Percentiles rank a stretch among this genome's conserved stretches.
Conservation (phyloP, 768 basidiomycete species). For the Floccularia luteovirens region DNA sequence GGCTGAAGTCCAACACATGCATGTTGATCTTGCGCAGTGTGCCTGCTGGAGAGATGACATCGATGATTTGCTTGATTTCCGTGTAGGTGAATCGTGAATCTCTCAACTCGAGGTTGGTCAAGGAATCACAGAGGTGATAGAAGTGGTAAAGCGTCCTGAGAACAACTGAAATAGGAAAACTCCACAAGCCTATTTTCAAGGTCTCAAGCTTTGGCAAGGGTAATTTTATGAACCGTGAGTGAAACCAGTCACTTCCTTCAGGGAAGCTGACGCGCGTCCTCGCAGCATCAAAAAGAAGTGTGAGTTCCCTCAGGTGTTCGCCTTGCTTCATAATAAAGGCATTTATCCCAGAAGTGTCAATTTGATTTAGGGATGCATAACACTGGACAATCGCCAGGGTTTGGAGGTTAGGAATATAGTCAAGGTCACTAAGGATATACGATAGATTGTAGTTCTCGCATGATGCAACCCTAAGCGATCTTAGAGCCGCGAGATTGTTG, state of each 20-base stretch:
- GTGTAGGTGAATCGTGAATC: background rate
- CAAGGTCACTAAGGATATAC: conserved; percentile 8
- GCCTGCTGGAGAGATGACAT: background rate
- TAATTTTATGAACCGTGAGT: background rate
- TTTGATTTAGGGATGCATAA: conserved; percentile 9
- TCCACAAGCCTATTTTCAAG: background rate
- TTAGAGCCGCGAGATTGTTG: conserved; percentile 10
- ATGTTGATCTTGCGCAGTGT: background rate
- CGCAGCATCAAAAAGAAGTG: conserved; percentile 4
- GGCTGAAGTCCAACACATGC: background rate
- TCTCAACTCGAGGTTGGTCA: background rate
- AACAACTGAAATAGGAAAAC: background rate
- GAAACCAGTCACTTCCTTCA: background rate
- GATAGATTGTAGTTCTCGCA: conserved; percentile 11
- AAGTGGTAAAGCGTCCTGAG: background rate
- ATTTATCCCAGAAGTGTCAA: conserved; percentile 11
- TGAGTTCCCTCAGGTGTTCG: conserved; percentile 8
- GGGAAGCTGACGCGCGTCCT: background rate
- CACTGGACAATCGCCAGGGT: conserved; percentile 10
- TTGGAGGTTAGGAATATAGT: conserved; percentile 10
- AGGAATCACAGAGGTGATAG: background rate
- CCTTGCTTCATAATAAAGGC: conserved; percentile 13
- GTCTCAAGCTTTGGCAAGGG: background rate
- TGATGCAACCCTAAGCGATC: conserved; percentile 8
- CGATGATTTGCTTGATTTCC: background rate